Percentiles rank a stretch among this genome's conserved stretches.
Conservation (phyloP, 2,329 filamentous ascomycete genomes). For the Cucurbitaria berberidis region DNA sequence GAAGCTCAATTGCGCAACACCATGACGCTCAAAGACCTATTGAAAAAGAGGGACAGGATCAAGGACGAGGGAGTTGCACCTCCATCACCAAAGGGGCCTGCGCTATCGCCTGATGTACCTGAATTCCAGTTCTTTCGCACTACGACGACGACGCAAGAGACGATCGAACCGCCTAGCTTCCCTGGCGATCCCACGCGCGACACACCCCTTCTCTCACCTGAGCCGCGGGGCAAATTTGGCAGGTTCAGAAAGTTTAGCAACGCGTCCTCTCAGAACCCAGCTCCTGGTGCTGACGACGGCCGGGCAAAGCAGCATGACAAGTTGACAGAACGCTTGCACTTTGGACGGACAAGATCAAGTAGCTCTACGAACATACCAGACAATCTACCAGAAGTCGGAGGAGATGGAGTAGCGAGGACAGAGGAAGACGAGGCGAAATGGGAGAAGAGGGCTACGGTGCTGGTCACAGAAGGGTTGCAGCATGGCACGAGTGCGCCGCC, state of each 20-base stretch:
- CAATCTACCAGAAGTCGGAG: slow-evolving; percentile 77
- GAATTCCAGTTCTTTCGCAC: slow-evolving; percentile 85
- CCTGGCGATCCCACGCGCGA: slow-evolving; percentile 50
- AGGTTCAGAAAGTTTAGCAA: slow-evolving; percentile 45
- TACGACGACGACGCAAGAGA: slow-evolving; percentile 80
- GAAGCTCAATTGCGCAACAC: slow-evolving; percentile 30
- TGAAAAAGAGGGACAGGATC: slow-evolving; percentile 68
- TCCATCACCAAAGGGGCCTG: slow-evolving; percentile 23
- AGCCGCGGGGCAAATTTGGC: slow-evolving; percentile 33
- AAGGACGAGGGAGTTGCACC: slow-evolving; percentile 53
- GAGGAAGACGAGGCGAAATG: slow-evolving; percentile 68
- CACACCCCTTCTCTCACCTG: slow-evolving; percentile 36
- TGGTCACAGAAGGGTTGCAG: slow-evolving; percentile 68
- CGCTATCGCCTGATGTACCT: slow-evolving; percentile 41
- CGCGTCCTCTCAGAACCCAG: slow-evolving; percentile 28
- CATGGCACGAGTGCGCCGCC: slow-evolving; percentile 36
- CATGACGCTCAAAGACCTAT: slow-evolving; percentile 66
- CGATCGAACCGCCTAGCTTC: slow-evolving; percentile 72
- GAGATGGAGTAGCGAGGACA: slow-evolving; percentile 50
- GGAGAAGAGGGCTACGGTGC: slow-evolving; percentile 91
- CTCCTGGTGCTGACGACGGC: slow-evolving; percentile 13
- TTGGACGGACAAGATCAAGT: slow-evolving; percentile 60
- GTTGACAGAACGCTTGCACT: slow-evolving; percentile 74
- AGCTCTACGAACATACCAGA: slow-evolving; percentile 77
- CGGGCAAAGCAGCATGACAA: slow-evolving; percentile 37